phyloP scores from a whole-genome alignment of 2,329 filamentous ascomycete species.

The Nothopassalora personata region DNA sequence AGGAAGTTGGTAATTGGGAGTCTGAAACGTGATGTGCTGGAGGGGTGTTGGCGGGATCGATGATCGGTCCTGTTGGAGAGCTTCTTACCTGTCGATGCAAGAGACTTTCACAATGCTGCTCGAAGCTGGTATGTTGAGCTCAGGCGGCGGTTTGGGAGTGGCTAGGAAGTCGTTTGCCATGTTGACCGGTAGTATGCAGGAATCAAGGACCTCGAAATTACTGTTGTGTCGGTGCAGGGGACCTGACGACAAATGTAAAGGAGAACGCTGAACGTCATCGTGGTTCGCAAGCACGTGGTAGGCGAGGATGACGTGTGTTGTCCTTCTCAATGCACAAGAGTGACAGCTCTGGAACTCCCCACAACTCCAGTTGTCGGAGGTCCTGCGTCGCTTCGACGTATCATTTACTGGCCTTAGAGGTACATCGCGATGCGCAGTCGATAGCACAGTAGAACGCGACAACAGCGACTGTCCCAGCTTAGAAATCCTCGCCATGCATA shows the following conservation, averaged over 20 bases:
- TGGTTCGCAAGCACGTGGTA: not conserved
- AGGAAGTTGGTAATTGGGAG: conserved; percentile 32
- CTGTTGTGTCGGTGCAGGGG: not conserved
- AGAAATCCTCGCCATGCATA: too few relatives aligned
- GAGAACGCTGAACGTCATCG: not conserved
- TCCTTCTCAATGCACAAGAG: not conserved
- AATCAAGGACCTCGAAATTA: not conserved
- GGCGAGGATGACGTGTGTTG: not conserved
- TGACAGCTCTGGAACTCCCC: too few relatives aligned
- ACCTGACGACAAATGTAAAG: not conserved
- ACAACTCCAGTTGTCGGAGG: too few relatives aligned
- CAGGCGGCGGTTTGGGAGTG: conserved; percentile 28
- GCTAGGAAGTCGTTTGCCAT: conserved; percentile 18
- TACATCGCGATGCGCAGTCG: too few relatives aligned
- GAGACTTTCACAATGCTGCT: conserved; percentile 32
- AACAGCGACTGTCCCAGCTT: too few relatives aligned
- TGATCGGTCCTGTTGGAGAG: not conserved
- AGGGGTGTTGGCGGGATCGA: not conserved
- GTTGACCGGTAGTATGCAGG: not conserved
- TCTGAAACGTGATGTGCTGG: conserved; percentile 31
- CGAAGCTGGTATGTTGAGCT: conserved; percentile 32
- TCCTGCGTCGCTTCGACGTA: too few relatives aligned
- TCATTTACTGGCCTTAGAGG: too few relatives aligned
- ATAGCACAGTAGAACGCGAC: too few relatives aligned
- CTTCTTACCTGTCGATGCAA: conserved; percentile 32